Percentiles rank a stretch among this genome's conserved stretches.
Evolutionary conservation across 306 rosid species (phyloP).

Genomic region (Albizia julibrissin): DNA sequence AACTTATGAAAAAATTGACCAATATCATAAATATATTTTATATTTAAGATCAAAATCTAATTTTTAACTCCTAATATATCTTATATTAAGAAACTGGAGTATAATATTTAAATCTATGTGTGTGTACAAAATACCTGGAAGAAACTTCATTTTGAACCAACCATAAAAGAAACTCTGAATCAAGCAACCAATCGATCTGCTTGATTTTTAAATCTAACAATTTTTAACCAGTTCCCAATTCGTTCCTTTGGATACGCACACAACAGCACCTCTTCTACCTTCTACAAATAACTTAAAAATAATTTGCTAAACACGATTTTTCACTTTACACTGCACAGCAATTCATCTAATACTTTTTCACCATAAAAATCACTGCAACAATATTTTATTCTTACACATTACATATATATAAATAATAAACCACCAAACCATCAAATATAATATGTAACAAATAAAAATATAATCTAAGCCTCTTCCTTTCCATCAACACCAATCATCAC

Average conservation of each 20-base stretch:
- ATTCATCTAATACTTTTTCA: neutral
- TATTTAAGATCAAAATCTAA: too few relatives aligned
- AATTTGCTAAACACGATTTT: conserved; percentile 12
- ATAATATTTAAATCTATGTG: too few relatives aligned
- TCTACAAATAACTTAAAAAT: neutral
- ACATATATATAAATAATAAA: conserved; percentile 4
- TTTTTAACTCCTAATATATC: too few relatives aligned
- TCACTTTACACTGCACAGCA: conserved; percentile 15
- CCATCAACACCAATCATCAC: conserved; percentile 42
- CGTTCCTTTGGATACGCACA: neutral
- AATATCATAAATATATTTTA: too few relatives aligned
- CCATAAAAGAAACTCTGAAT: neutral
- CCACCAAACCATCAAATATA: neutral
- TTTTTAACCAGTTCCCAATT: neutral
- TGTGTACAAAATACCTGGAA: neutral
- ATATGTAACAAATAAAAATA: neutral
- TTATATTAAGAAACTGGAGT: too few relatives aligned
- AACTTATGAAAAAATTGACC: too few relatives aligned
- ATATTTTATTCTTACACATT: conserved; percentile 1
- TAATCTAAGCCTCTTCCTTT: conserved; percentile 53
- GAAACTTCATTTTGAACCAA: neutral
- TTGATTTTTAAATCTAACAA: neutral
- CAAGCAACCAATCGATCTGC: neutral
- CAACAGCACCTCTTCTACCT: neutral
- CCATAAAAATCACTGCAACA: neutral